A percentile compares a stretch with the other conserved stretches of the same genome.
Conservation (phyloP, 2,329 filamentous ascomycete genomes). For the Didymella keratinophila region DNA sequence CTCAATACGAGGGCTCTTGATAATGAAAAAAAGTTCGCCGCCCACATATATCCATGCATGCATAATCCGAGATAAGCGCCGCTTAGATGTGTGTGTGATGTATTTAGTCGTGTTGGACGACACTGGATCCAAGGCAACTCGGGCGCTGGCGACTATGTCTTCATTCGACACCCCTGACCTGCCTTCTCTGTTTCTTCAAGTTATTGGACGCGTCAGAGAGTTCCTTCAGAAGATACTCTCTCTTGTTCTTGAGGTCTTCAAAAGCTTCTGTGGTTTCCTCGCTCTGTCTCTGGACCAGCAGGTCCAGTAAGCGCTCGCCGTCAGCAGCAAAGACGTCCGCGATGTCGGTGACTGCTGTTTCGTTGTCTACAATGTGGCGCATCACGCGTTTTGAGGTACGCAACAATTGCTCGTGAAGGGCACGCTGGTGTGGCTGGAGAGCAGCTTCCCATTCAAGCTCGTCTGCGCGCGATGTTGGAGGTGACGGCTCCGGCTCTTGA, state of each 20-base stretch:
- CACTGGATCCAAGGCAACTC: no score
- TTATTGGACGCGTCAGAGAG: slow-evolving; percentile 22
- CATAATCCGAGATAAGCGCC: background rate
- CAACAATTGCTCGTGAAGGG: slow-evolving; percentile 50
- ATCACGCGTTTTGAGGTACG: slow-evolving; percentile 55
- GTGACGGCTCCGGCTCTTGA: slow-evolving; percentile 26
- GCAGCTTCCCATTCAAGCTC: slow-evolving; percentile 51
- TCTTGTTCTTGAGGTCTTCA: slow-evolving; percentile 34
- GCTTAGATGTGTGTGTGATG: background rate
- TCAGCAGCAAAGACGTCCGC: slow-evolving; percentile 55
- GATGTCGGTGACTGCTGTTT: slow-evolving; percentile 55
- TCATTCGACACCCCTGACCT: slow-evolving; percentile 3
- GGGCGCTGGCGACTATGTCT: background rate
- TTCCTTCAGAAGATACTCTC: slow-evolving; percentile 29
- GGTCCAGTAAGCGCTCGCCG: slow-evolving; percentile 54
- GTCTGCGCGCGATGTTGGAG: slow-evolving; percentile 36
- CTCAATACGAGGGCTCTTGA: background rate
- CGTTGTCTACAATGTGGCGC: slow-evolving; percentile 57
- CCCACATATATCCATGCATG: background rate
- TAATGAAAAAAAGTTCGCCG: background rate
- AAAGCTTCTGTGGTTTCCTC: slow-evolving; percentile 45
- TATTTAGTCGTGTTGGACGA: background rate
- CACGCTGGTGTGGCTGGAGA: slow-evolving; percentile 51
- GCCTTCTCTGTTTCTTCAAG: slow-evolving; percentile 22
- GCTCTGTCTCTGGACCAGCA: slow-evolving; percentile 53